A percentile compares a stretch with the other conserved stretches of the same genome.
These are phyloP conservation scores for Wickerhamiella shivajii DNA, from an alignment of 805 yeast species.

Conservation along the genomic window DNA sequence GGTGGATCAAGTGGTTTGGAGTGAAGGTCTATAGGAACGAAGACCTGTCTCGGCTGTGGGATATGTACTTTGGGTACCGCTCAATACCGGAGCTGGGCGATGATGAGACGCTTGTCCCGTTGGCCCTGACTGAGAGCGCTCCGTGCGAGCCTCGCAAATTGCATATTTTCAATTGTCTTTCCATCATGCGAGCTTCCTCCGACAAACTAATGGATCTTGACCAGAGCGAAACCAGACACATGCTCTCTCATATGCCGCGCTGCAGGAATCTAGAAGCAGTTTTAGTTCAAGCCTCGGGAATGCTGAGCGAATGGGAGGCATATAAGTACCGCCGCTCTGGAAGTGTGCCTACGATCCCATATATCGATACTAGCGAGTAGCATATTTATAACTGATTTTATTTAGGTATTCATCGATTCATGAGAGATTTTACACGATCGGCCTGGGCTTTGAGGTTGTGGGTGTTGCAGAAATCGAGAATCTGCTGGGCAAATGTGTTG, in stretches of 20 bases:
- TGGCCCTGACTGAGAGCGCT: not conserved
- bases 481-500: too few relatives aligned
- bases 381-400: too few relatives aligned
- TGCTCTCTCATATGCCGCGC: slow-evolving; percentile 38
- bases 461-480: too few relatives aligned
- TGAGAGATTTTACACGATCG: too few relatives aligned
- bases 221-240: slow-evolving; percentile 75
- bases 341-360: too few relatives aligned
- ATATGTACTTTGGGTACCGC: slow-evolving; percentile 60
- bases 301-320: too few relatives aligned
- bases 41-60: slow-evolving; percentile 88
- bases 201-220: slow-evolving; percentile 72
- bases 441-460: too few relatives aligned
- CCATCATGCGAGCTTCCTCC: slow-evolving; percentile 68
- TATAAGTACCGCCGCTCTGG: too few relatives aligned
- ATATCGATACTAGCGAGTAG: too few relatives aligned
- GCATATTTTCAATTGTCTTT: slow-evolving; percentile 58
- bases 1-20: slow-evolving; percentile 93
- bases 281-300: slow-evolving; percentile 65
- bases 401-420: too few relatives aligned
- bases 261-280: slow-evolving; percentile 58
- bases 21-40: slow-evolving; percentile 66
- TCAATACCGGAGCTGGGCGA: slow-evolving; percentile 7
- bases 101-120: slow-evolving; percentile 13
- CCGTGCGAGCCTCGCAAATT: slow-evolving; percentile 20